These are phyloP conservation scores for Botrytis cinerea DNA, from an alignment of 2,329 filamentous ascomycete species.

Conservation along the genomic window DNA sequence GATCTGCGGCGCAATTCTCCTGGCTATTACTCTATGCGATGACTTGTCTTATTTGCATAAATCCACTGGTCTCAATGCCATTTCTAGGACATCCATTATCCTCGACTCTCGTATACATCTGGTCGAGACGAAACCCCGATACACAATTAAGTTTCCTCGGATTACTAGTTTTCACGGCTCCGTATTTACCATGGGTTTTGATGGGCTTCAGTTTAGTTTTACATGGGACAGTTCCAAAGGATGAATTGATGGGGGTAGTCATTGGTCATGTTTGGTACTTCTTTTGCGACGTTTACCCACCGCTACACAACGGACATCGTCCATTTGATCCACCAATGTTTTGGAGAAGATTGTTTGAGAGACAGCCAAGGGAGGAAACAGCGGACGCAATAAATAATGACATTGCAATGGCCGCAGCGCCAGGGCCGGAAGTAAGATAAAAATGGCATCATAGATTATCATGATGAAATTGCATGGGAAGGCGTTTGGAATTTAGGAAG, in stretches of 20 bases:
- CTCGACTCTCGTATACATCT: slow-evolving; percentile 95
- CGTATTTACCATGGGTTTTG: slow-evolving; percentile 93
- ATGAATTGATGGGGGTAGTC: slow-evolving; percentile 92
- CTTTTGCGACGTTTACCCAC: slow-evolving; percentile 94
- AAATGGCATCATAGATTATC: slow-evolving; percentile 9
- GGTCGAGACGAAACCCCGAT: slow-evolving; percentile 92
- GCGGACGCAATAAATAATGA: slow-evolving; percentile 61
- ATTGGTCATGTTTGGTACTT: slow-evolving; percentile 99
- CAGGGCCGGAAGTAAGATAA: slow-evolving; percentile 45
- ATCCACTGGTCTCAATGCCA: slow-evolving; percentile 84
- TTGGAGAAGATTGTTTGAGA: slow-evolving; percentile 85
- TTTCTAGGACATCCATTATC: slow-evolving; percentile 94
- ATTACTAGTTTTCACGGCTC: slow-evolving; percentile 85
- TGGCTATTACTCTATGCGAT: slow-evolving; percentile 91
- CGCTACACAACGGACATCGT: slow-evolving; percentile 78
- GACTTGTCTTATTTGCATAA: slow-evolving; percentile 74
- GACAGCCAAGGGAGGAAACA: slow-evolving; percentile 53
- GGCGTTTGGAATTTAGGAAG: slow-evolving; percentile 23
- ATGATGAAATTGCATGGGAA: slow-evolving; percentile 21
- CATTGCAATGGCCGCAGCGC: slow-evolving; percentile 56
- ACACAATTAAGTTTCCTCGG: slow-evolving; percentile 88
- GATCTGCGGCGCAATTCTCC: slow-evolving; percentile 89
- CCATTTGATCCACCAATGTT: slow-evolving; percentile 87
- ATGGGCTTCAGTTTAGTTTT: slow-evolving; percentile 91
- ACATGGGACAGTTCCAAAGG: slow-evolving; percentile 86